Evolutionary conservation across 2,329 filamentous ascomycete species (phyloP), one percentile per base, ranked within the genome.

Genomic region (Verticillium albo-atrum): DNA sequence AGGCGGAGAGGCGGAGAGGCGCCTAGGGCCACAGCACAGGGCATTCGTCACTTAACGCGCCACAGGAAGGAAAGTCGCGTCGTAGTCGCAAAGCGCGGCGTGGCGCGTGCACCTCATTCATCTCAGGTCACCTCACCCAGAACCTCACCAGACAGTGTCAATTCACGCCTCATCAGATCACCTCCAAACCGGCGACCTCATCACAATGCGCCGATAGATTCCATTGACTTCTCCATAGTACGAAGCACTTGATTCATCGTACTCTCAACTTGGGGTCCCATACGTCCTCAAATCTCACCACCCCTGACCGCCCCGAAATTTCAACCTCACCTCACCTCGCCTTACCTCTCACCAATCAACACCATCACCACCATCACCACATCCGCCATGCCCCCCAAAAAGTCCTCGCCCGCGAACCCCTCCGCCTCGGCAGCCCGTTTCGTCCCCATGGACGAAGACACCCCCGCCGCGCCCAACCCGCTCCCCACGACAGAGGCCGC

Each of bases 331-430:
- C 34, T 37, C 17, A n/a, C n/a, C n/a, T n/a, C n/a, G n/a, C n/a
- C n/a, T n/a, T n/a, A n/a, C n/a, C n/a, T n/a, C n/a, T n/a, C n/a
- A n/a, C n/a, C 37, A 23, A 6, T 23, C 37, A 25, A 10, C 7
- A n/a, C 4, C 20, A n/a, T 23, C n/a, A n/a, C 34, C 34, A n/a
- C 37, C n/a, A n/a, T 47, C 37, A 47, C 37, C 37, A 47, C 20
- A 47, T n/a, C 20, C 37, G n/a, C 65, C 58, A 86, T 86, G 84
- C 81, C 83, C 54, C 77, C 83, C 37, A 47, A 47, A 12, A 47
- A 47, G 37, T 23, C 37, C n/a, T 23, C n/a, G 20, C 37, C 37
- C 37, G 20, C 37, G 9, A 47, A 47, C 9, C 37, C 37, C 9
- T 23, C 81, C 64, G 75, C 75, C 51, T 78, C 81, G 12, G 75